Conservation (phyloP, 139 green algal species). For the Chlorella vulgaris region DNA sequence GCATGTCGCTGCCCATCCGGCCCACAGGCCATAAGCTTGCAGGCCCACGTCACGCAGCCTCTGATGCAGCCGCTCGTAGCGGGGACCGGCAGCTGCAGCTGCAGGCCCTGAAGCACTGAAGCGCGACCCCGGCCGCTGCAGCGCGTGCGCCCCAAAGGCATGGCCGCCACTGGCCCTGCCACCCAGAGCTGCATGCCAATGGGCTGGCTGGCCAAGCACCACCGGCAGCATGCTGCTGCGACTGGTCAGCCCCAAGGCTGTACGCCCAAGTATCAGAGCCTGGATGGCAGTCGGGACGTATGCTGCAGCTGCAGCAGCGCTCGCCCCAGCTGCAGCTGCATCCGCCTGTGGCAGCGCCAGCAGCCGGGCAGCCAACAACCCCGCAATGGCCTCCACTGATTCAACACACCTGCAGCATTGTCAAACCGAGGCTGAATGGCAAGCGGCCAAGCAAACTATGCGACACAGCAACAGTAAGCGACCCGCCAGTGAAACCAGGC, state of each 20-base stretch:
- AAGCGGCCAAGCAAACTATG: not conserved
- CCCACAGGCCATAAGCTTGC: constrained; percentile 64
- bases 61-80: constrained; percentile 41
- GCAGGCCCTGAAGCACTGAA: constrained; percentile 13
- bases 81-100: constrained; percentile 1
- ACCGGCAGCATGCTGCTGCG: constrained; percentile 39
- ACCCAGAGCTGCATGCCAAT: constrained; percentile 33
- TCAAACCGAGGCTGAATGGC: no score
- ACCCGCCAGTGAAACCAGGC: no score
- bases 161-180: not conserved
- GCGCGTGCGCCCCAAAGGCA: not conserved
- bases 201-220: constrained; percentile 47
- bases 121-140: not conserved
- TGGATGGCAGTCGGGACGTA: constrained; percentile 50
- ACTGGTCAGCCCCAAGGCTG: constrained; percentile 21
- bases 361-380: constrained; percentile 36
- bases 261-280: constrained; percentile 65
- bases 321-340: not conserved
- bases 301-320: not conserved
- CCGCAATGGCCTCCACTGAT: constrained; percentile 26
- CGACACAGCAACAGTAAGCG: no score
- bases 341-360: constrained; percentile 23
- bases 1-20: constrained; percentile 64
- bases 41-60: constrained; percentile 17
- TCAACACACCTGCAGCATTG: constrained; percentile 41